These are phyloP conservation scores for Hydrangea macrophylla DNA, from an alignment of 148 eudicot genomes.

Conservation along the genomic window DNA sequence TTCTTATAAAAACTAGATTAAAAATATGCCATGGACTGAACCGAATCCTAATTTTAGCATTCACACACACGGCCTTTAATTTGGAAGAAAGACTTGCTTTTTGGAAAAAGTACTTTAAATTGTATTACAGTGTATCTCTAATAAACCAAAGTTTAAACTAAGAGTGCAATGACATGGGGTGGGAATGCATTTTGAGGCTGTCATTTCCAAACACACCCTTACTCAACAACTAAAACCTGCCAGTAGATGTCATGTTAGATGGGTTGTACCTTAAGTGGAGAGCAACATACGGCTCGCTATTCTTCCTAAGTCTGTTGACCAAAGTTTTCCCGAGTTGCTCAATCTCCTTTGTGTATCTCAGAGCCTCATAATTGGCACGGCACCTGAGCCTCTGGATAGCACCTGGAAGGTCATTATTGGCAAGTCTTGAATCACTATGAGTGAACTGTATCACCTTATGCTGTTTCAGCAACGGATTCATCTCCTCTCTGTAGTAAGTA, in stretches of 20 bases:
- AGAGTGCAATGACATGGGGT: too few species aligned
- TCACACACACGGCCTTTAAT: too few species aligned
- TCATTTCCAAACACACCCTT: too few species aligned
- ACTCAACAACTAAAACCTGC: too few species aligned
- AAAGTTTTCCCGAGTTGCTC: conserved; percentile 43
- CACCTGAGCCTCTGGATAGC: conserved; percentile 62
- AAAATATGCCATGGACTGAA: too few species aligned
- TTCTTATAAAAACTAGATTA: too few species aligned
- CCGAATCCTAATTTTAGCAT: too few species aligned
- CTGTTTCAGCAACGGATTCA: conserved; percentile 31
- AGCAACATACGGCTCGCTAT: conserved; percentile 47
- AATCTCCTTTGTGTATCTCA: conserved; percentile 51
- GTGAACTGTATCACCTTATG: conserved; percentile 57
- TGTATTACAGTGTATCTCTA: neutral
- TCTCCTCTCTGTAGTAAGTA: conserved; percentile 51
- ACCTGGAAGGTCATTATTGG: conserved; percentile 58
- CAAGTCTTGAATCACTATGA: conserved; percentile 60
- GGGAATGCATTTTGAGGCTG: too few species aligned
- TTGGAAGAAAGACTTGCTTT: too few species aligned
- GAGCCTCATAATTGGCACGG: conserved; percentile 57
- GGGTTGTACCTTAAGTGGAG: conserved; percentile 69
- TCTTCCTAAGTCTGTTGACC: conserved; percentile 35
- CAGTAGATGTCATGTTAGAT: neutral
- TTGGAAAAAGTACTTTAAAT: too few species aligned
- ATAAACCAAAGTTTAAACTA: too few species aligned